These are phyloP conservation scores for Jatropha podagrica DNA, from an alignment of 441 rosid genomes.

Conservation along the genomic window DNA sequence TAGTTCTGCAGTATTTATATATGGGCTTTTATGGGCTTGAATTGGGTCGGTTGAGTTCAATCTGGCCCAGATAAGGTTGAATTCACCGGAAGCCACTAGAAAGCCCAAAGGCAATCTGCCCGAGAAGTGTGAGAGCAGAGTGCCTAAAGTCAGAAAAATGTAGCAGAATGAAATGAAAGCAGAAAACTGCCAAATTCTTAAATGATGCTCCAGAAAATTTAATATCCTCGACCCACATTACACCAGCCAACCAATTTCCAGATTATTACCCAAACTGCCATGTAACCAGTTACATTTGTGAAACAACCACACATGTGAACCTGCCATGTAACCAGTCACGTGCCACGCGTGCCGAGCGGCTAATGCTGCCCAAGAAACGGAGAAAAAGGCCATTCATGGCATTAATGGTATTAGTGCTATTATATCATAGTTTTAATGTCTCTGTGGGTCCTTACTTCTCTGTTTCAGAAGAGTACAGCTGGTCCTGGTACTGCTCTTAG, in stretches of 20 bases:
- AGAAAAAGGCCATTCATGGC: slow-evolving; percentile 33
- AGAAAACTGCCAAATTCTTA: slow-evolving; percentile 1
- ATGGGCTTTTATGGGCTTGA: too few species aligned
- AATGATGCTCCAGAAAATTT: slow-evolving; percentile 20
- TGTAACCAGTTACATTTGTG: neutral
- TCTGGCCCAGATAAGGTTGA: neutral
- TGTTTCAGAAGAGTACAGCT: slow-evolving; percentile 29
- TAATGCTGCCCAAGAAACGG: neutral
- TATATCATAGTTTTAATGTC: slow-evolving; percentile 15
- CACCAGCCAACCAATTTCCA: neutral
- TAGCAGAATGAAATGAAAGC: neutral
- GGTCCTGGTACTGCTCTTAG: slow-evolving; percentile 13
- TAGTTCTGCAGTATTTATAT: too few species aligned
- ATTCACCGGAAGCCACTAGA: neutral
- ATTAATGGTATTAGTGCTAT: slow-evolving; percentile 26
- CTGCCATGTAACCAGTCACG: too few species aligned
- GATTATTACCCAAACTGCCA: neutral
- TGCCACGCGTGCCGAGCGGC: slow-evolving; percentile 4
- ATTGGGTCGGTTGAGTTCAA: too few species aligned
- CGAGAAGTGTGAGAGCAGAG: too few species aligned
- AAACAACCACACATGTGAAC: neutral
- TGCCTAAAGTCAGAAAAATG: neutral
- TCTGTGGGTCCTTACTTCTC: slow-evolving; percentile 27
- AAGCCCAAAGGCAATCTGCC: too few species aligned
- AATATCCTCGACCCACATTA: neutral